Evolutionary conservation across 768 basidiomycete species (phyloP), one percentile per base, ranked within the genome.

Genomic region (Suillus bovinus): DNA sequence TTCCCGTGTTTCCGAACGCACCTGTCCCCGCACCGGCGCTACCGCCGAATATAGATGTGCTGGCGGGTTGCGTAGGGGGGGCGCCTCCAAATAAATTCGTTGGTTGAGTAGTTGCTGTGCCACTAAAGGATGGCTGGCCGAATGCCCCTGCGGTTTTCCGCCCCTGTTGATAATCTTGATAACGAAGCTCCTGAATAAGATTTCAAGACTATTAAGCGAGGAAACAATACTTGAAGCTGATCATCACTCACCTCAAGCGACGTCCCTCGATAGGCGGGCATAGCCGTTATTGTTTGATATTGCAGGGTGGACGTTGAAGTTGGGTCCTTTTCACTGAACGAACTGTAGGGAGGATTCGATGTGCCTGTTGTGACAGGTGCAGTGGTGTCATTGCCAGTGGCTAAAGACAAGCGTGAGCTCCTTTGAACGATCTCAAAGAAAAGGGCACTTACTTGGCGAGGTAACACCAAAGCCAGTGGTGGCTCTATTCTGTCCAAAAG

Each of bases 271-370:
- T 94, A 96, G 20, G 82, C 82, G 17, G 90, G 90, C 82, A 90
- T 92, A 65, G 88, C 88, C 20, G 88, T 84, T 59, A 94, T 93
- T 41, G 87, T 84, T 74, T 96, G 93, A 73, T 90, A 96, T 64
- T 91, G 88, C 46, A 89, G 78, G 14, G 76, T 62, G 56, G 58
- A 78, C 20, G 78, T 66, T 61, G 76, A 81, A 10, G 76, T 71
- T 17, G 77, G 68, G 66, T 95, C 93, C 67, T 92, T 92, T 70
- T 95, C 93, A 39, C 59, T 71, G 64, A 80, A 85, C 6, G 79
- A 75, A 49, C 73, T 72, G 70, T 88, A 95, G 3, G 84, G 73
- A 4, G 92, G 88, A 65, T 86, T 86, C 17, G 84, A 78, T 0
- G 90, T 83, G 42, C 94, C 93, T 16, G 86, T 87, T 2, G 87